These are phyloP conservation scores for Discostella stelligeroides DNA, from an alignment of 108 stramenopile genomes.

Conservation along the genomic window DNA sequence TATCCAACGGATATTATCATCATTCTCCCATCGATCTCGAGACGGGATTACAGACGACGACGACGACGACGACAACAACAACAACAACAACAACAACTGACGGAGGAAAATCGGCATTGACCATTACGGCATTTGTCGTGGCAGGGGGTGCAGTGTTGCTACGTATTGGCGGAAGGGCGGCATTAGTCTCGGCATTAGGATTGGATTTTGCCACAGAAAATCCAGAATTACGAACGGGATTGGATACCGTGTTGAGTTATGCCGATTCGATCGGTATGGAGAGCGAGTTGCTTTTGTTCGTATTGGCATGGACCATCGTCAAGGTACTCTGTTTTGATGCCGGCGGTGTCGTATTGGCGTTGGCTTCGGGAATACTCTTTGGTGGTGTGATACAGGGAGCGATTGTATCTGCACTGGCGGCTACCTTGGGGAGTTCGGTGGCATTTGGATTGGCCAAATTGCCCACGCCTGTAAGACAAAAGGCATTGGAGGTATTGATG, in stretches of 20 bases:
- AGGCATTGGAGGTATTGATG: conserved; percentile 76
- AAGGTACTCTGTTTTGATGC: conserved; percentile 87
- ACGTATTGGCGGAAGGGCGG: conserved; percentile 88
- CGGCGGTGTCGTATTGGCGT: conserved; percentile 80
- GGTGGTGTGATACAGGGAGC: conserved; percentile 92
- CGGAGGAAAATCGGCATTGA: conserved; percentile 70
- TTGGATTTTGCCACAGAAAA: conserved; percentile 85
- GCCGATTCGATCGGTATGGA: conserved; percentile 62
- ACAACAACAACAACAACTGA: conserved; percentile 51
- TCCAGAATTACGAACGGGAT: conserved; percentile 74
- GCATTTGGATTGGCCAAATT: conserved; percentile 83
- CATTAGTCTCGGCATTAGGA: conserved; percentile 76
- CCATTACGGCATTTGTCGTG: conserved; percentile 82
- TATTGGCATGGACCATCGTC: conserved; percentile 75
- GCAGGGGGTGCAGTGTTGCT: conserved; percentile 86
- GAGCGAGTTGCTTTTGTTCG: conserved; percentile 56
- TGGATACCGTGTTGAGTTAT: conserved; percentile 68
- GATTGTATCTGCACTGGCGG: conserved; percentile 70
- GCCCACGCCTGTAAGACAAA: conserved; percentile 74
- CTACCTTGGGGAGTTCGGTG: conserved; percentile 84
- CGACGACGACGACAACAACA: background rate
- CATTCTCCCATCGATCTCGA: conserved; percentile 65
- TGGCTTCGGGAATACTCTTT: conserved; percentile 88
- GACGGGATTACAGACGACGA: conserved; percentile 28
- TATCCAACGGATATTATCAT: conserved; percentile 44